Conservation (phyloP, 352 stramenopile genomes). For the Plasmopara halstedii region DNA sequence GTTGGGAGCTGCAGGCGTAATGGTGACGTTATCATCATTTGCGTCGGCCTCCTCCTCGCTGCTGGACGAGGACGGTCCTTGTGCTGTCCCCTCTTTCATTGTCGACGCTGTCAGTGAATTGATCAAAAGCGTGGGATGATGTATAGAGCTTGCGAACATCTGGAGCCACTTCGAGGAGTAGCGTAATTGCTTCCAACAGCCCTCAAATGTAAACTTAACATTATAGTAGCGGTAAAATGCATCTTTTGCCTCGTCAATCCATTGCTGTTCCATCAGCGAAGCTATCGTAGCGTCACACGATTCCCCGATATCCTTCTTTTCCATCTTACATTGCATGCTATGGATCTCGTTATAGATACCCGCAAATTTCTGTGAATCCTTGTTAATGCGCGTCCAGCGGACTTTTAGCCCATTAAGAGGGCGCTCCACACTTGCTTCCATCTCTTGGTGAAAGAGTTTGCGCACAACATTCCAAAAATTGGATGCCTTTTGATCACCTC, state of each 20-base stretch:
- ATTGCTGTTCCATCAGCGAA: constrained; percentile 30
- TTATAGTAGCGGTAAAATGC: constrained; percentile 39
- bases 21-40: background rate
- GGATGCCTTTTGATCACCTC: constrained; percentile 35
- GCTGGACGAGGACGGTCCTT: constrained; percentile 2
- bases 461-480: constrained; percentile 64
- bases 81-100: constrained; percentile 2
- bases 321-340: constrained; percentile 13
- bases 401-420: constrained; percentile 71
- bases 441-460: constrained; percentile 59
- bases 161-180: constrained; percentile 59
- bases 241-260: constrained; percentile 46
- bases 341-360: constrained; percentile 38
- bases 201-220: constrained; percentile 62
- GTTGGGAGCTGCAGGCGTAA: background rate
- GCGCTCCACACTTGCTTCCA: constrained; percentile 48
- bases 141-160: constrained; percentile 39
- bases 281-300: constrained; percentile 5
- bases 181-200: constrained; percentile 61
- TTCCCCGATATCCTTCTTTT: constrained; percentile 1
- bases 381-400: constrained; percentile 75
- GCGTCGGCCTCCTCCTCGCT: constrained; percentile 7
- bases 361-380: constrained; percentile 69
- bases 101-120: constrained; percentile 1
- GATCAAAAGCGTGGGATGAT: constrained; percentile 10